Base-by-base conservation (phyloP, 1,139 yeast species). In the Blastobotrys aristatus region DNA sequence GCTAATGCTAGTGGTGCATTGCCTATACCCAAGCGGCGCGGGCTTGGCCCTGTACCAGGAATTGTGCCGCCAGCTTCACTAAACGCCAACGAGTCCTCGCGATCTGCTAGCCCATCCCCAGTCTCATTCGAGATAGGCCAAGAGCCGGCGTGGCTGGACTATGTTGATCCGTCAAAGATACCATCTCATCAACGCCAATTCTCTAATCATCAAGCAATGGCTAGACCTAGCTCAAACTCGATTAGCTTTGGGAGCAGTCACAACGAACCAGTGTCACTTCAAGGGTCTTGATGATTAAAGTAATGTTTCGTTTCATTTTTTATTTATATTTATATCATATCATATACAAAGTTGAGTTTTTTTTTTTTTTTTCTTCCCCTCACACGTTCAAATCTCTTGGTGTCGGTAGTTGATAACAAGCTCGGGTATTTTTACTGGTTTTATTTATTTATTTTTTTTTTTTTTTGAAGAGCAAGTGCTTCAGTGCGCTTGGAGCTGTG, bases 141-240 rank as follows among this genome's bases (percentile, higher is more conserved):
- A 16, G 63, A 60, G 32, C 63, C 63, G 2, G 58, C 64, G 1
- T 60, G 63, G 64, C 49, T 58, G 13, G 63, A 59, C 26, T 51
- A 55, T 34, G 57, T 55, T 4, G 59, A 57, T 35, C 53, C 58
- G 11, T 40, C 57, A 14, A 52, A 51, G 29, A 46, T 54, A 10
- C 50, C 50, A 6, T 13, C 39, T 10, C 49, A 36, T 13, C 47
- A 41, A 17, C 40, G 6, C 4, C 44, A 30, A 21, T 16, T 8
- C 13, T 35, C 11, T 18, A 14, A 27, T 17, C 34, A 21, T 11
- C 40, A 17, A 20, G 13, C 38, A 41, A 44, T n/a, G n/a, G n/a
- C n/a, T n/a, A n/a, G n/a, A n/a, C n/a, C n/a, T n/a, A n/a, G n/a
- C n/a, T n/a, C n/a, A n/a, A n/a, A n/a, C n/a, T n/a, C n/a, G n/a